phyloP scores from a whole-genome alignment of 148 eudicot genomes.

The Mesembryanthemum crystallinum region DNA sequence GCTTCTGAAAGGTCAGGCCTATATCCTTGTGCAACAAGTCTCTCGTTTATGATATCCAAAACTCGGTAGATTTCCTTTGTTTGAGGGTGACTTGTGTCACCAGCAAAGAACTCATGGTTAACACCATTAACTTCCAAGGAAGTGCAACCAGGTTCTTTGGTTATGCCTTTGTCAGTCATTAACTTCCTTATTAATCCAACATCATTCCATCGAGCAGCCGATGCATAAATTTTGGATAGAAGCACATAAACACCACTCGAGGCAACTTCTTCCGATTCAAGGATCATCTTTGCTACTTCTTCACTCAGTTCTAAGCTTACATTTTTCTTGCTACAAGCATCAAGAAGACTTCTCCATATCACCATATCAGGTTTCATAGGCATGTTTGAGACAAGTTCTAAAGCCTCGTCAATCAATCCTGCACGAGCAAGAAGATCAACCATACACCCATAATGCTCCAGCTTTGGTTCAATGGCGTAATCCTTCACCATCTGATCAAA shows the following conservation, averaged over 20 bases:
- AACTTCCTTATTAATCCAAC: conserved; percentile 62
- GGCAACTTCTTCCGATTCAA: conserved; percentile 41
- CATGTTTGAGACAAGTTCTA: conserved; percentile 56
- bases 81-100: conserved; percentile 55
- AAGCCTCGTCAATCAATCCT: conserved; percentile 56
- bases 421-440: conserved; percentile 78
- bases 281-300: conserved; percentile 52
- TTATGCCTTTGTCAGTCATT: conserved; percentile 60
- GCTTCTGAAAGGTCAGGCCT: conserved; percentile 53
- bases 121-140: conserved; percentile 59
- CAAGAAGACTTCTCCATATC: conserved; percentile 78
- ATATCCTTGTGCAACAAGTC: conserved; percentile 42
- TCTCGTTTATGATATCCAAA: conserved; percentile 46
- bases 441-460: conserved; percentile 77
- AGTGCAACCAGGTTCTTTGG: conserved; percentile 76
- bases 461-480: conserved; percentile 55
- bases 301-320: conserved; percentile 52
- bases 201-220: conserved; percentile 60
- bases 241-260: conserved; percentile 67
- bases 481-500: conserved; percentile 52
- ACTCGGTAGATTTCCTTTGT: conserved; percentile 39
- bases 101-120: conserved; percentile 65
- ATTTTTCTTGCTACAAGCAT: conserved; percentile 62
- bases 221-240: conserved; percentile 65
- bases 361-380: conserved; percentile 72